These are phyloP conservation scores for Basidioascus undulatus DNA, from an alignment of 768 basidiomycete species.

Conservation along the genomic window DNA sequence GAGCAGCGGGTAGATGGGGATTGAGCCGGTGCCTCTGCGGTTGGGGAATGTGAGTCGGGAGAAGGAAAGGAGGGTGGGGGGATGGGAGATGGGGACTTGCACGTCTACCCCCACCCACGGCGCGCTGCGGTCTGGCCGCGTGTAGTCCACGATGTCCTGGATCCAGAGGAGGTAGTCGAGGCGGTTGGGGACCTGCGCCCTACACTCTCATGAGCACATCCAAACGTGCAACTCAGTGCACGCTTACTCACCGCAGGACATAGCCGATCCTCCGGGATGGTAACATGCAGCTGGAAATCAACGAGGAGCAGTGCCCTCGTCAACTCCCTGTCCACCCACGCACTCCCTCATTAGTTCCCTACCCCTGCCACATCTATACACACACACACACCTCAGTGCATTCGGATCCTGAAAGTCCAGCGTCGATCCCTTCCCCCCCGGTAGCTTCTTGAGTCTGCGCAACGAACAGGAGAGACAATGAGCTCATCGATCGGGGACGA, in stretches of 20 bases:
- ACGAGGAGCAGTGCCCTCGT: conserved; percentile 52
- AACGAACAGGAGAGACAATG: conserved; percentile 12
- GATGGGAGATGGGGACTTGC: conserved; percentile 11
- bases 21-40: conserved; percentile 65
- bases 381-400: conserved; percentile 33
- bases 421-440: conserved; percentile 17
- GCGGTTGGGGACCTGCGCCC: conserved; percentile 20
- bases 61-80: not conserved
- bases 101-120: conserved; percentile 2
- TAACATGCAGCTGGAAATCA: conserved; percentile 42
- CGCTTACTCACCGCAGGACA: conserved; percentile 52
- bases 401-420: conserved; percentile 55
- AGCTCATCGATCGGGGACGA: not conserved
- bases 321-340: conserved; percentile 28
- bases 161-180: conserved; percentile 74
- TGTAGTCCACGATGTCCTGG: conserved; percentile 32
- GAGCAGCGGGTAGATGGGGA: conserved; percentile 68
- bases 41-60: not conserved
- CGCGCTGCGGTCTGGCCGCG: conserved; percentile 13
- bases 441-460: too few species aligned
- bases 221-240: not conserved
- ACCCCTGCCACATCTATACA: not conserved
- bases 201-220: not conserved
- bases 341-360: not conserved
- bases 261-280: conserved; percentile 42